Percentiles rank a stretch among this genome's conserved stretches.
phyloP scores from a whole-genome alignment of 768 basidiomycete genomes.

The Mycena latifolia region DNA sequence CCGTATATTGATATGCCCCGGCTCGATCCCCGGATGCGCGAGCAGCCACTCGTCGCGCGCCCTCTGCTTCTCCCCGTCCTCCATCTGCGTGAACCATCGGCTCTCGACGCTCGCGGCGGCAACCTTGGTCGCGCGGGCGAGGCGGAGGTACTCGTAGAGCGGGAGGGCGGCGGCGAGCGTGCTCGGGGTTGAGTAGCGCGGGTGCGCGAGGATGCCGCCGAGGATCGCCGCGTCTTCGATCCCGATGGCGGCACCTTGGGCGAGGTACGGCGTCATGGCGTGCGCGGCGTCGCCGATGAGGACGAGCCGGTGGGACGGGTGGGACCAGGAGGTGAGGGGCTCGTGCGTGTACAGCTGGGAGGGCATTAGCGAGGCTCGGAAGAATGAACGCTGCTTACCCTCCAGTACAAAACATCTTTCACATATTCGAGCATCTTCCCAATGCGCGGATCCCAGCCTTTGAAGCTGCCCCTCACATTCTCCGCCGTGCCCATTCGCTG shows the following conservation, averaged over 20 bases:
- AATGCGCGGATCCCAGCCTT: slow-evolving; percentile 37
- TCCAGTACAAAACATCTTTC: slow-evolving; percentile 23
- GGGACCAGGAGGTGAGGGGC: slow-evolving; percentile 54
- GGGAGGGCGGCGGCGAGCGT: slow-evolving; percentile 15
- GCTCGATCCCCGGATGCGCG: slow-evolving; percentile 24
- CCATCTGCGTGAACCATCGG: slow-evolving; percentile 32
- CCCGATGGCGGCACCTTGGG: slow-evolving; percentile 43
- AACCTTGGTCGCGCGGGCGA: slow-evolving; percentile 21
- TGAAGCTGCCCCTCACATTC: slow-evolving; percentile 27
- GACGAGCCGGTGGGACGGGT: slow-evolving; percentile 42
- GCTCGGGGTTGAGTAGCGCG: slow-evolving; percentile 19
- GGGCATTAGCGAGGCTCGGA: not conserved
- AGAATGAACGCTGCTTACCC: slow-evolving; percentile 1
- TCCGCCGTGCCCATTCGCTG: slow-evolving; percentile 30
- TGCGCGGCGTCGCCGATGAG: slow-evolving; percentile 36
- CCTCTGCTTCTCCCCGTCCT: slow-evolving; percentile 21
- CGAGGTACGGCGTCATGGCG: slow-evolving; percentile 43
- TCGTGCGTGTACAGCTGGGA: slow-evolving; percentile 50
- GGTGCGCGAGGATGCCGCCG: slow-evolving; percentile 24
- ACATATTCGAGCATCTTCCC: slow-evolving; percentile 23
- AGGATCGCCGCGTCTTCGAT: slow-evolving; percentile 39
- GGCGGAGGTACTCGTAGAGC: slow-evolving; percentile 23
- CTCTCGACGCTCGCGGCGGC: slow-evolving; percentile 20
- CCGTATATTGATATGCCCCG: slow-evolving; percentile 14
- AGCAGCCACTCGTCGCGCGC: slow-evolving; percentile 22